These are phyloP conservation scores for Hymenoscyphus scutula DNA, from an alignment of 2,329 filamentous ascomycete genomes.

Conservation along the genomic window DNA sequence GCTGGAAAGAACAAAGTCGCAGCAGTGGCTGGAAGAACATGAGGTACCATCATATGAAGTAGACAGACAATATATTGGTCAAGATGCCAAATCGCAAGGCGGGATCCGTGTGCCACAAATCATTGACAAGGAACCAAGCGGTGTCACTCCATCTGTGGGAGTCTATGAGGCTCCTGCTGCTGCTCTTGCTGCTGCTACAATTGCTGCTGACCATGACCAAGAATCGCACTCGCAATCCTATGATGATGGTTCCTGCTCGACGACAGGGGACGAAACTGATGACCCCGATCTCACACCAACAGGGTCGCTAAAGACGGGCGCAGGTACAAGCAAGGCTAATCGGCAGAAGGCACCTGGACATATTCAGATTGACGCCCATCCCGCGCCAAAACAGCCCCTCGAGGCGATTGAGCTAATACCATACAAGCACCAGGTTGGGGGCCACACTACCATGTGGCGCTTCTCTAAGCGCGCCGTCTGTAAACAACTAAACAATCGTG, in stretches of 20 bases:
- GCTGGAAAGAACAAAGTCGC: conserved; percentile 31
- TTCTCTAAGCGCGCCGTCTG: conserved; percentile 95
- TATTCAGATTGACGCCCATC: conserved; percentile 19
- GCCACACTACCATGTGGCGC: conserved; percentile 92
- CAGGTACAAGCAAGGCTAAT: background rate
- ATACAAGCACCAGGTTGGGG: conserved; percentile 95
- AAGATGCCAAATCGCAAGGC: conserved; percentile 22
- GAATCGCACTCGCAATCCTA: conserved; percentile 13
- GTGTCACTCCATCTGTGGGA: background rate
- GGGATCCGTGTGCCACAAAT: conserved; percentile 3
- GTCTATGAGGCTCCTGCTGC: background rate
- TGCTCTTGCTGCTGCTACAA: background rate
- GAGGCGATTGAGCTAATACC: conserved; percentile 95
- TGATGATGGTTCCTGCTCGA: conserved; percentile 29
- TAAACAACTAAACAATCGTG: conserved; percentile 96
- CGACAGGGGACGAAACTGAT: conserved; percentile 30
- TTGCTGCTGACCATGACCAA: conserved; percentile 18
- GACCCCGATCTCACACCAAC: conserved; percentile 33
- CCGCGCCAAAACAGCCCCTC: conserved; percentile 52
- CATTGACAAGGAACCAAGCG: conserved; percentile 1
- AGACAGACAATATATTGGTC: conserved; percentile 22
- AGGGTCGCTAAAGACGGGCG: conserved; percentile 30
- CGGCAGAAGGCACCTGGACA: background rate
- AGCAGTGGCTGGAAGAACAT: conserved; percentile 37
- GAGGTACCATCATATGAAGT: conserved; percentile 40